Evolutionary conservation across 139 green algal species (phyloP).

Genomic region (Astrephomene gubernaculifera): DNA sequence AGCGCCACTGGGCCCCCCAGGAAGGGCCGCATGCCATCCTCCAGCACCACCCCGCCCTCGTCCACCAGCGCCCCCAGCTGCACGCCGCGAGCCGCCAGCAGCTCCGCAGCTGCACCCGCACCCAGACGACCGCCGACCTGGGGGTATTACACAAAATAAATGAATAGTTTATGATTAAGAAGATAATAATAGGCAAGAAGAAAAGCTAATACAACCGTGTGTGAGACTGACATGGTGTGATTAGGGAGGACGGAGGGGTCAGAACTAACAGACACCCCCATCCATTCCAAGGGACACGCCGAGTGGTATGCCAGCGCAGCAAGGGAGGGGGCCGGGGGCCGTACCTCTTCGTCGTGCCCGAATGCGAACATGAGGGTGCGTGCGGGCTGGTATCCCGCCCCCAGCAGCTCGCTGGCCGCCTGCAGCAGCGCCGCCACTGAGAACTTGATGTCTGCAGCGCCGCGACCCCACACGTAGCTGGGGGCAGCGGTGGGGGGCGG

Average conservation of each 20-base stretch:
- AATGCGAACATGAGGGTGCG: conserved; percentile 77
- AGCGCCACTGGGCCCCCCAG: conserved; percentile 64
- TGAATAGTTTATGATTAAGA: too few relatives aligned
- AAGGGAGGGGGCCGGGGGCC: too few relatives aligned
- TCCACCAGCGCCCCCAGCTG: conserved; percentile 76
- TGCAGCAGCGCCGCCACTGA: conserved; percentile 73
- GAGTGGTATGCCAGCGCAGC: too few relatives aligned
- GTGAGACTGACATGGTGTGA: too few relatives aligned
- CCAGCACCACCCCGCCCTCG: conserved; percentile 68
- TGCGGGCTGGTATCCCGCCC: neutral
- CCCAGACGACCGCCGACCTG: conserved; percentile 60
- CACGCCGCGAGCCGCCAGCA: conserved; percentile 44
- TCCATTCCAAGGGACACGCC: too few relatives aligned
- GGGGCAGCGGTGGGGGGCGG: neutral
- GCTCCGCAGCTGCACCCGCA: neutral
- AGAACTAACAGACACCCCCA: too few relatives aligned
- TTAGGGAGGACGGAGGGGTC: too few relatives aligned
- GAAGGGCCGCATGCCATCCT: conserved; percentile 64
- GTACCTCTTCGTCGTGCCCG: conserved; percentile 86
- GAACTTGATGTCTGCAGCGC: conserved; percentile 80
- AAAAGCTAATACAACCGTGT: too few relatives aligned
- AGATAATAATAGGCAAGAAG: too few relatives aligned
- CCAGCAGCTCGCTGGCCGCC: conserved; percentile 66
- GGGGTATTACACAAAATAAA: too few relatives aligned
- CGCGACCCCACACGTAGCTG: conserved; percentile 80